Evolutionary conservation across 1,284 basidiomycete genomes (phyloP), one percentile per base, ranked within the genome.

Genomic region (Puccinia triticina): DNA sequence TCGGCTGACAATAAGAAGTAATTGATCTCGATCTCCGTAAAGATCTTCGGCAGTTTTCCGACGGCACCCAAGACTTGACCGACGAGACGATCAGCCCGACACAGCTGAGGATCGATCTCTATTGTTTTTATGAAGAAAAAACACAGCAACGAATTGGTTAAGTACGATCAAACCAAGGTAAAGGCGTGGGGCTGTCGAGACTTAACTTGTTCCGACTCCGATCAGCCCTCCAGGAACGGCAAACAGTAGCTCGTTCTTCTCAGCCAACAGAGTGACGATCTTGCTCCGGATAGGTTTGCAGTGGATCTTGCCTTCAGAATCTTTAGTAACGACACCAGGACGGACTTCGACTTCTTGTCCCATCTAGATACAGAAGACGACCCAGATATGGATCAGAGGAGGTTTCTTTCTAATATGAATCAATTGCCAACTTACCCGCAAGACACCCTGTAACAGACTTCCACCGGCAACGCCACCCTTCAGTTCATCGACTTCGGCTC

Each of bases 401-500:
- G 29, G 48, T 21, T 8, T 74, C 29, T 32, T 46, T 1, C 37
- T 43, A 61, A 34, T 2, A 29, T 2, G 26, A 26, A 29, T 12
- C n/a, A 32, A 61, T 8, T 10, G 16, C 29, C 37, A 23, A 48
- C 59, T n/a, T 29, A 79, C 77, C 77, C 85, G 91, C 84, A 99
- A 91, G 48, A 98, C 93, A 86, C 96, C 97, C 18, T 92, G 93
- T 84, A 99, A 90, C 86, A 99, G 96, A 55, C 93, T 96, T 55
- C 96, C 96, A 88, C 96, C 96, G 23, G 96, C 97, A 46, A 99
- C 97, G 87, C 97, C 97, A 84, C 96, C 96, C 88, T 97, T 96
- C 83, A 99, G 90, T 83, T 99, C 96, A 85, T 97, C 93, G 12
- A 99, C 95, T 87, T 96, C 94, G 7, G 96, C 92, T 87, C 96